Conservation (phyloP, 345 rosid species). For the Hypericum perforatum region DNA sequence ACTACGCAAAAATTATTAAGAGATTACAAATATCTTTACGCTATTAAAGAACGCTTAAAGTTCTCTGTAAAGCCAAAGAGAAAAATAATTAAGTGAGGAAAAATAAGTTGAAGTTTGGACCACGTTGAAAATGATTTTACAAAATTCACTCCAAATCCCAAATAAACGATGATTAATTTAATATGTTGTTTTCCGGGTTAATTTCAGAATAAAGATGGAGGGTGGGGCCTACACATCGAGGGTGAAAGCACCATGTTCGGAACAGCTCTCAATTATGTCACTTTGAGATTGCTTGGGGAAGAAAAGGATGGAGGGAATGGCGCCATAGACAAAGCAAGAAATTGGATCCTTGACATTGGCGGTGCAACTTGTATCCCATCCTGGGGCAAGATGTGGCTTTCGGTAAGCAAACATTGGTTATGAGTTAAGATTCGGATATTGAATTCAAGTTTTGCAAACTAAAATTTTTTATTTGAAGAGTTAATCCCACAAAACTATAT, state of each 20-base stretch:
- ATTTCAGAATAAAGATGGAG: constrained; percentile 54
- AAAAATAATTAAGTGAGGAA: too few relatives aligned
- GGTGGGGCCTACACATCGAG: constrained; percentile 77
- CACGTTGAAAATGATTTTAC: not conserved
- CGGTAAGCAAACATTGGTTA: constrained; percentile 22
- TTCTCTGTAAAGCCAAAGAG: too few relatives aligned
- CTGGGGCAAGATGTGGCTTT: constrained; percentile 79
- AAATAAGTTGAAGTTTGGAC: too few relatives aligned
- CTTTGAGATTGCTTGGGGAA: constrained; percentile 45
- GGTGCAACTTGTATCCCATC: constrained; percentile 57
- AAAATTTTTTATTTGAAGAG: not conserved
- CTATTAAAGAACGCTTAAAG: too few relatives aligned
- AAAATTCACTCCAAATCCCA: not conserved
- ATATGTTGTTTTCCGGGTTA: not conserved
- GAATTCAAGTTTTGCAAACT: not conserved
- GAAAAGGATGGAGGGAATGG: constrained; percentile 30
- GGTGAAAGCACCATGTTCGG: constrained; percentile 51
- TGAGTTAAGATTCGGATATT: not conserved
- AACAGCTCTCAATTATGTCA: constrained; percentile 38
- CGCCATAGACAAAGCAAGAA: constrained; percentile 32
- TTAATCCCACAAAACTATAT: too few relatives aligned
- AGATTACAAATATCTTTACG: too few relatives aligned
- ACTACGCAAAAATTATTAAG: too few relatives aligned
- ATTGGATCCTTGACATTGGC: constrained; percentile 55
- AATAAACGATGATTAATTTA: not conserved